phyloP scores from a whole-genome alignment of 2,329 filamentous ascomycete species.

The Rutstroemia sydowiana region DNA sequence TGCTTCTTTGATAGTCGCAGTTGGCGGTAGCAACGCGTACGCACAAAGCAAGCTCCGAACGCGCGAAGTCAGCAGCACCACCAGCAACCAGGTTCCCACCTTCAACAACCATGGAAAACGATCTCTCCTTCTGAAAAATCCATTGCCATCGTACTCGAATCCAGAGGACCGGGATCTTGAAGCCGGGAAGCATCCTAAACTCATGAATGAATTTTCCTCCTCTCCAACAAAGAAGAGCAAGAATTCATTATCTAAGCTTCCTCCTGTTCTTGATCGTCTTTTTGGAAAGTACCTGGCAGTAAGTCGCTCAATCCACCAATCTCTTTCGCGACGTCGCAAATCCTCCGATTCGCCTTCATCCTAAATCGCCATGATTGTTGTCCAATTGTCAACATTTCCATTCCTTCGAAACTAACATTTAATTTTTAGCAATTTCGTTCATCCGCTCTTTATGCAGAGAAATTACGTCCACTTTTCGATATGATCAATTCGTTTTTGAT shows the following conservation, averaged over 20 bases:
- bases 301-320: background rate
- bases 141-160: background rate
- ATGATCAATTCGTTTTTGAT: slow-evolving; percentile 10
- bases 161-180: slow-evolving; percentile 11
- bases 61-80: background rate
- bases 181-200: slow-evolving; percentile 13
- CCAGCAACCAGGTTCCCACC: background rate
- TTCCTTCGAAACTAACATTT: background rate
- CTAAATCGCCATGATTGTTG: background rate
- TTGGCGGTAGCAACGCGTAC: slow-evolving; percentile 18
- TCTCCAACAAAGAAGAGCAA: background rate
- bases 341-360: background rate
- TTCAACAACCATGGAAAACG: background rate
- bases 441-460: slow-evolving; percentile 8
- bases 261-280: slow-evolving; percentile 6
- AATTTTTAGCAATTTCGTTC: slow-evolving; percentile 10
- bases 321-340: background rate
- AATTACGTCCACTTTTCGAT: slow-evolving; percentile 4
- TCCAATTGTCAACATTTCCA: background rate
- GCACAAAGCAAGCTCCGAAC: slow-evolving; percentile 1
- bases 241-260: slow-evolving; percentile 6
- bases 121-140: slow-evolving; percentile 8
- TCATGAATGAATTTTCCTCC: slow-evolving; percentile 9
- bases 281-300: slow-evolving; percentile 15
- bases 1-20: slow-evolving; percentile 13